phyloP scores from a whole-genome alignment of 768 basidiomycete genomes.

The Termitomyces sp. region DNA sequence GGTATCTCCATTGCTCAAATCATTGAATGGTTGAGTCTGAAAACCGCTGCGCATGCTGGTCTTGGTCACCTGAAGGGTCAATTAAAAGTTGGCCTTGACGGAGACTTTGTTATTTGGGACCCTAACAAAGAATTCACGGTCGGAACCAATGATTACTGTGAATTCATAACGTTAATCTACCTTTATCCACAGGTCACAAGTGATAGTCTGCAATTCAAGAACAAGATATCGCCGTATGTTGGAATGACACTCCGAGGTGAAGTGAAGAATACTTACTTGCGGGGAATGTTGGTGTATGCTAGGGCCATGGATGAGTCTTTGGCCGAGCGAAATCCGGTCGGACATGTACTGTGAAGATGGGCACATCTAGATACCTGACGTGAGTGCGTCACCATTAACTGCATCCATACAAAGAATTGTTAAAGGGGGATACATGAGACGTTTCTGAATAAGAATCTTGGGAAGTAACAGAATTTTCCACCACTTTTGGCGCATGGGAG shows the following conservation, averaged over 20 bases:
- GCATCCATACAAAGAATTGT: not conserved
- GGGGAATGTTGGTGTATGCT: slow-evolving; percentile 68
- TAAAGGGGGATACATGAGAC: not conserved
- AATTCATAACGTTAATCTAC: not conserved
- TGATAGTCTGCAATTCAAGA: slow-evolving; percentile 80
- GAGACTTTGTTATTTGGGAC: slow-evolving; percentile 86
- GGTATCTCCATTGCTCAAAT: slow-evolving; percentile 57
- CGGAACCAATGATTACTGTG: not conserved
- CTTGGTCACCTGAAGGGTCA: slow-evolving; percentile 66
- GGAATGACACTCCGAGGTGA: slow-evolving; percentile 65
- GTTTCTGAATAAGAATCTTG: not conserved
- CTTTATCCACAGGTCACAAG: slow-evolving; percentile 54
- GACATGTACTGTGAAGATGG: slow-evolving; percentile 29
- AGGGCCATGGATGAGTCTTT: slow-evolving; percentile 18
- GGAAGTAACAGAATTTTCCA: too few relatives aligned
- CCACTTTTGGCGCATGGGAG: too few relatives aligned
- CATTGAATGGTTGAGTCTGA: slow-evolving; percentile 68
- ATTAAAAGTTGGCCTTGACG: slow-evolving; percentile 71
- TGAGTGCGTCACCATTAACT: not conserved
- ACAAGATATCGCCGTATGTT: slow-evolving; percentile 89
- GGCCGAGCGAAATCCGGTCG: slow-evolving; percentile 26
- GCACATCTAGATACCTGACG: not conserved
- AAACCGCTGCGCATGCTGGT: slow-evolving; percentile 78
- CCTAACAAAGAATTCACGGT: slow-evolving; percentile 48
- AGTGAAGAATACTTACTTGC: slow-evolving; percentile 77